phyloP scores from a whole-genome alignment of 148 eudicot species.

The Rhododendron henanense region DNA sequence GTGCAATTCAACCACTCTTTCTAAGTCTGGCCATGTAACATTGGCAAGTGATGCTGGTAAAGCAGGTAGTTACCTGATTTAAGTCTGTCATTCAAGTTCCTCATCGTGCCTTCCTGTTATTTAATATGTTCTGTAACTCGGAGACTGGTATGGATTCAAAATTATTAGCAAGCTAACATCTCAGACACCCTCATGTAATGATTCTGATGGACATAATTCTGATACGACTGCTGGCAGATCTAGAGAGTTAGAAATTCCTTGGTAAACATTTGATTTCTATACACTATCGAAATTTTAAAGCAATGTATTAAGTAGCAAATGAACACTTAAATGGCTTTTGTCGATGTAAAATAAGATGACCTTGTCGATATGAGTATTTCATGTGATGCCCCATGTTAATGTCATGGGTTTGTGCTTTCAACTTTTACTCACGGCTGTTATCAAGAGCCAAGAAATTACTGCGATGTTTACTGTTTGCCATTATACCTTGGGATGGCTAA shows the following conservation, averaged over 20 bases:
- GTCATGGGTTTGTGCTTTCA: not conserved
- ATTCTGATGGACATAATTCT: not conserved
- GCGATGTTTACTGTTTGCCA: not conserved
- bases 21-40: slow-evolving; percentile 31
- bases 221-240: not conserved
- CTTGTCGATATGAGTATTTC: not conserved
- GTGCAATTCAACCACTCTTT: slow-evolving; percentile 36
- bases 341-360: not conserved
- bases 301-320: not conserved
- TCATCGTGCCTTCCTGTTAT: not conserved
- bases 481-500: not conserved
- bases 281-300: not conserved
- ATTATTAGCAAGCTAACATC: not conserved
- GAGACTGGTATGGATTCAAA: not conserved
- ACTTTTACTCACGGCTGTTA: not conserved
- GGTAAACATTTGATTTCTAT: not conserved
- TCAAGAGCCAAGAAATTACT: not conserved
- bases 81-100: not conserved
- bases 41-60: slow-evolving; percentile 41
- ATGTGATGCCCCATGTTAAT: not conserved
- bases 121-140: not conserved
- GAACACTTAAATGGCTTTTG: not conserved
- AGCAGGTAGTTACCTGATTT: slow-evolving; percentile 43
- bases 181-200: not conserved
- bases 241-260: not conserved